Conservation (phyloP, 2,329 filamentous ascomycete species). For the Dothiorella sarmentorum region DNA sequence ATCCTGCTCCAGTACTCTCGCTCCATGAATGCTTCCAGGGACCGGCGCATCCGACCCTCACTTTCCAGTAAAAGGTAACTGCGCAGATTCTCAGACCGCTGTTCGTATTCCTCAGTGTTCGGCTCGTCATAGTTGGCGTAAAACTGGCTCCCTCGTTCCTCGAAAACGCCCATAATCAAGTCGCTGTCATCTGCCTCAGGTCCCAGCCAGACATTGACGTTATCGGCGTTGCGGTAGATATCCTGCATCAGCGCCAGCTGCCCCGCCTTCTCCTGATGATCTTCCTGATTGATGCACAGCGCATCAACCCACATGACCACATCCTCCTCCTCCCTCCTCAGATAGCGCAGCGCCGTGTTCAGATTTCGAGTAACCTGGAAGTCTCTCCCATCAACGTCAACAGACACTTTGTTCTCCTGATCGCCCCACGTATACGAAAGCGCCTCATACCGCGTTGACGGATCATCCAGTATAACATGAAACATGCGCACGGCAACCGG, state of each 20-base stretch:
- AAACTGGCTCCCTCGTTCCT: background rate
- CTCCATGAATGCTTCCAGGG: background rate
- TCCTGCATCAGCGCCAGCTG: conserved; percentile 36
- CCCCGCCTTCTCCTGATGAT: conserved; percentile 28
- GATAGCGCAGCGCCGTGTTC: background rate
- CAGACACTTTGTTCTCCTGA: background rate
- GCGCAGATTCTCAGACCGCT: background rate
- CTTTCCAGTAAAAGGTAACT: background rate
- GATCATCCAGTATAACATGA: too few relatives aligned
- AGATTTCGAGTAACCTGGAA: background rate
- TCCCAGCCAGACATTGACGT: conserved; percentile 25
- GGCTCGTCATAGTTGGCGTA: too few relatives aligned
- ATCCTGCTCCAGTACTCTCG: background rate
- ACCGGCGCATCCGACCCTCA: background rate
- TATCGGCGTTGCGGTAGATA: conserved; percentile 28
- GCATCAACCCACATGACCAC: conserved; percentile 29
- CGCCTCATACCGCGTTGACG: background rate
- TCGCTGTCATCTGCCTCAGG: background rate
- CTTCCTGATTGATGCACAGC: conserved; percentile 33
- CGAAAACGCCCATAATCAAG: background rate
- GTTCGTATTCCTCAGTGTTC: background rate
- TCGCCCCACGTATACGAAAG: background rate
- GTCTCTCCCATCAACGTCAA: background rate
- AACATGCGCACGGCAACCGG: too few relatives aligned
- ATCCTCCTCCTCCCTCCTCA: background rate